Conservation (phyloP, 352 stramenopile species). For the Phytopythium ostracodes region DNA sequence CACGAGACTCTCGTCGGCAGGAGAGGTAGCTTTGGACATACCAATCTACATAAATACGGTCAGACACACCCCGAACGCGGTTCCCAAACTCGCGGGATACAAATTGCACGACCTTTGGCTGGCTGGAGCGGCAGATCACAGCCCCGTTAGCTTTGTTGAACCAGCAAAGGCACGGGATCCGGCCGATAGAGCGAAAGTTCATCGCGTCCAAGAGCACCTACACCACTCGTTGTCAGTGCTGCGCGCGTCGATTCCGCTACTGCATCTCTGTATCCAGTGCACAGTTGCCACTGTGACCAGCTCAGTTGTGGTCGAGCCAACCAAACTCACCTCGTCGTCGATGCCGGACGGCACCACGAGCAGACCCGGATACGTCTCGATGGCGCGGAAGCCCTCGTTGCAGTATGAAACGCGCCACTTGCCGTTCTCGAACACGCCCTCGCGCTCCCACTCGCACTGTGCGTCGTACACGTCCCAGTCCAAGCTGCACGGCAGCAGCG, state of each 20-base stretch:
- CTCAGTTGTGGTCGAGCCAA: no score
- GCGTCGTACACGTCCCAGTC: conserved; percentile 72
- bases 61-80: background rate
- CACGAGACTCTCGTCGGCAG: conserved; percentile 68
- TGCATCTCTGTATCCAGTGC: no score
- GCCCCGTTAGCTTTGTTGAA: conserved; percentile 65
- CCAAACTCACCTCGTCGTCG: conserved; percentile 61
- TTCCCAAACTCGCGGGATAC: conserved; percentile 27
- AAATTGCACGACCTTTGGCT: conserved; percentile 48
- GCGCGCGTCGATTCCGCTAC: background rate
- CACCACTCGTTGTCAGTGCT: background rate
- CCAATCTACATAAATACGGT: conserved; percentile 34
- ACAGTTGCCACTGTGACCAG: no score
- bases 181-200: conserved; percentile 64
- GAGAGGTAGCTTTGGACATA: conserved; percentile 74
- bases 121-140: conserved; percentile 68
- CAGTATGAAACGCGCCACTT: conserved; percentile 61
- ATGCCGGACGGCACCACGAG: conserved; percentile 91
- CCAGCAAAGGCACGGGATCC: conserved; percentile 74
- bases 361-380: conserved; percentile 91
- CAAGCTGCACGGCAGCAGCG: conserved; percentile 44
- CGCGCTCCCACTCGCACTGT: conserved; percentile 62
- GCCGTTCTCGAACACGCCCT: conserved; percentile 63
- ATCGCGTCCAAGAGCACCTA: conserved; percentile 72
- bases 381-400: conserved; percentile 78